Evolutionary conservation across 2,329 filamentous ascomycete genomes (phyloP).

Genomic region (Moelleriella libera): DNA sequence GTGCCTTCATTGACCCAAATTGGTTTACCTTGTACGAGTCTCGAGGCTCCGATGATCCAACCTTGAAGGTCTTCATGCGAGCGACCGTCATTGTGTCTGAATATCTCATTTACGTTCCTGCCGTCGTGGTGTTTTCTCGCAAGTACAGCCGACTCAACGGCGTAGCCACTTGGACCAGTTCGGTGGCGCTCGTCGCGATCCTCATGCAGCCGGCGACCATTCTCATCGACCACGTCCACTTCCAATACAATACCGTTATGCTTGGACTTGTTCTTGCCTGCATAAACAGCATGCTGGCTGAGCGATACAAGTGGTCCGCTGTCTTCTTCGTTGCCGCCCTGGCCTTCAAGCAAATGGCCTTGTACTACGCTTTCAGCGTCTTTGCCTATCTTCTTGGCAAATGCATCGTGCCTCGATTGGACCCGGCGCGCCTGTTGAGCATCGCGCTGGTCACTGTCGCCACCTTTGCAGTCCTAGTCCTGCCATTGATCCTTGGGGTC

Average conservation of each 20-base stretch:
- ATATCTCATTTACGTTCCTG: constrained; percentile 79
- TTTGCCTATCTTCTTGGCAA: constrained; percentile 84
- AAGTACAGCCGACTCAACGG: constrained; percentile 63
- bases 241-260: constrained; percentile 99
- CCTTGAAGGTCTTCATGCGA: constrained; percentile 89
- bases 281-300: constrained; percentile 78
- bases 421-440: constrained; percentile 51
- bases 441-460: constrained; percentile 61
- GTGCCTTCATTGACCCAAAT: constrained; percentile 58
- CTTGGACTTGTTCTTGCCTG: constrained; percentile 77
- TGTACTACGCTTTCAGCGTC: constrained; percentile 89
- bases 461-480: constrained; percentile 61
- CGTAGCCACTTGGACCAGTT: constrained; percentile 68
- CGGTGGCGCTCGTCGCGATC: constrained; percentile 76
- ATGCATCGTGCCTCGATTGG: constrained; percentile 64
- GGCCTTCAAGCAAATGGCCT: constrained; percentile 98
- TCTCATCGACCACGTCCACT: constrained; percentile 87
- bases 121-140: constrained; percentile 71
- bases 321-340: constrained; percentile 87
- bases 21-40: constrained; percentile 86
- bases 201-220: constrained; percentile 85
- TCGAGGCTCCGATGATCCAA: constrained; percentile 63
- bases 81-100: constrained; percentile 84
- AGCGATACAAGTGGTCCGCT: constrained; percentile 73
- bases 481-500: constrained; percentile 61